Evolutionary conservation across 2,329 filamentous ascomycete genomes (phyloP).

Genomic region (Neonectria sp.): DNA sequence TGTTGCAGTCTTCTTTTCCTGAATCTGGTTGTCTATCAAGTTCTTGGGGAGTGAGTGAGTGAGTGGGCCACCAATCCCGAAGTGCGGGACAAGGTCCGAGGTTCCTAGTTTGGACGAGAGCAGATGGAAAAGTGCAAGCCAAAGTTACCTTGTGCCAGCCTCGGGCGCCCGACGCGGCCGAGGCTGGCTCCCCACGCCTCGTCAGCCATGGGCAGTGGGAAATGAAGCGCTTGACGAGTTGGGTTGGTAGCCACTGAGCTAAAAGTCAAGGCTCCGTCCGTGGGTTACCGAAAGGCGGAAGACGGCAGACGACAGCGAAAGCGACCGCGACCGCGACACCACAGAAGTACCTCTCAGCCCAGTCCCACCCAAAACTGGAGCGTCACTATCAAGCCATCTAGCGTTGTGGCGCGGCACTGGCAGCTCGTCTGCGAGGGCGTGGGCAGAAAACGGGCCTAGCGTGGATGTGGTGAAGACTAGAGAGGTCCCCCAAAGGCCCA

Average conservation of each 20-base stretch:
- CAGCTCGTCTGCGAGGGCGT: slow-evolving; percentile 33
- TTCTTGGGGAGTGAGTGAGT: background rate
- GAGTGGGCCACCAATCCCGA: slow-evolving; percentile 15
- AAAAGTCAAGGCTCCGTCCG: slow-evolving; percentile 32
- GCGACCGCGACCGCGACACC: slow-evolving; percentile 15
- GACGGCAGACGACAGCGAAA: slow-evolving; percentile 33
- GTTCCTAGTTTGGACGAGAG: slow-evolving; percentile 1
- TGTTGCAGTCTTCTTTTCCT: slow-evolving; percentile 40
- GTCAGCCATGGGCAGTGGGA: slow-evolving; percentile 44
- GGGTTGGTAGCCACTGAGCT: slow-evolving; percentile 23
- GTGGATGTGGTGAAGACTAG: slow-evolving; percentile 20
- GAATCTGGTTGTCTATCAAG: slow-evolving; percentile 23
- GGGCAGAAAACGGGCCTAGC: slow-evolving; percentile 7
- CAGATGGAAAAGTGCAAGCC: background rate
- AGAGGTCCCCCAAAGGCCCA: slow-evolving; percentile 6
- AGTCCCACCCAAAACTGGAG: slow-evolving; percentile 13
- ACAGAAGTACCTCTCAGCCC: slow-evolving; percentile 44
- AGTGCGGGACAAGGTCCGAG: slow-evolving; percentile 3
- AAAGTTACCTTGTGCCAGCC: slow-evolving; percentile 26
- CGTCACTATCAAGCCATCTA: slow-evolving; percentile 34
- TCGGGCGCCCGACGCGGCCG: slow-evolving; percentile 38
- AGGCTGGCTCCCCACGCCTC: slow-evolving; percentile 42
- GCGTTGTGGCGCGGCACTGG: slow-evolving; percentile 38
- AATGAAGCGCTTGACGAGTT: slow-evolving; percentile 44
- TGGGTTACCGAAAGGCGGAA: slow-evolving; percentile 20